Base-by-base conservation (phyloP, 305 asterid species). In the Ruellia speciosa region DNA sequence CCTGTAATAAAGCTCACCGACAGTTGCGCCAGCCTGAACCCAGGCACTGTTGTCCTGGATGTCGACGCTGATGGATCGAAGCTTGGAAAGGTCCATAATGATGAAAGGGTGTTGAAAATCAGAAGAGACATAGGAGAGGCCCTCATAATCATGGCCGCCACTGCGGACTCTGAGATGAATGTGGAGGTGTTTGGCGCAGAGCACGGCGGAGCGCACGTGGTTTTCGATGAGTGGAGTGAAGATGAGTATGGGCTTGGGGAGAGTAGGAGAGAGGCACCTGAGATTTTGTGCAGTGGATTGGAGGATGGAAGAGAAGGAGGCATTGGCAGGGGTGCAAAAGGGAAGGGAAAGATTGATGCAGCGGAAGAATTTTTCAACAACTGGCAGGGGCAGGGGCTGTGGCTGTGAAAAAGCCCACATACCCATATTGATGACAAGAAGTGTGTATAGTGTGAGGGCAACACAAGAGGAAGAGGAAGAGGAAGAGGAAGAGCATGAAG, bases 81-180 rank as follows among this genome's bases (percentile, higher is more conserved):
- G 85, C 13, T 78, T 85, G 0, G 77, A 63, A 0, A 85, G 76
- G 74, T 85, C 89, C 0, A 81, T 46, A 2, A 87, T 41, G 54
- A 84, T 34, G 65, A 87, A 87, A 0, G 87, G 85, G 37, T 71
- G 6, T 56, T 61, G 46, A n/a, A n/a, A n/a, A n/a, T n/a, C n/a
- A n/a, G n/a, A n/a, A n/a, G n/a, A 87, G 0, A 69, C 68, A 69
- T 81, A 87, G 4, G 96, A 87, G 14, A 84, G 74, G 15, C 96
- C 85, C 64, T 85, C 94, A 14, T 85, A 87, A 54, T 87, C 92
- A 31, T 87, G 96, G 62, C 96, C 96, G 16, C 94, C 96, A 18
- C 94, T 88, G 13, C 94, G 67, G 35, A 83, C 67, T 53, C 94
- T 70, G 63, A 88, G 73, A 67, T 75, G 80, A 59, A 77, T 17